Evolutionary conservation across 352 stramenopile species (phyloP).

Genomic region (Pythium phragmiticola): DNA sequence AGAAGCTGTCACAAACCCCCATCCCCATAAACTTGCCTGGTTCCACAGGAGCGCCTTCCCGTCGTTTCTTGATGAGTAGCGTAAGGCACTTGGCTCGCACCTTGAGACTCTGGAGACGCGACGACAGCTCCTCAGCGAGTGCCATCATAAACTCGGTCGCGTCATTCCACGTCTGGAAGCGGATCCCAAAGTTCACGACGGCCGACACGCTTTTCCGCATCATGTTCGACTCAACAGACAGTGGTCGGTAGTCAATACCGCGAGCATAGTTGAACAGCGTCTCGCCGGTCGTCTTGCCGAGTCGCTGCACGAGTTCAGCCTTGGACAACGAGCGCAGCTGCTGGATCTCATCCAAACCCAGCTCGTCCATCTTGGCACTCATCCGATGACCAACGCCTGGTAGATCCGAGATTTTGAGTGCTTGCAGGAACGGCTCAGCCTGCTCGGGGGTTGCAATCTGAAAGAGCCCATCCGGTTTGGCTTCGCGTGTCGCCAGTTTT

Average conservation of each 20-base stretch:
- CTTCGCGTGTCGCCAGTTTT: constrained; percentile 91
- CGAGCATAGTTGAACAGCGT: constrained; percentile 77
- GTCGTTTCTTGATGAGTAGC: constrained; percentile 82
- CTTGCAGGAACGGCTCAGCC: constrained; percentile 63
- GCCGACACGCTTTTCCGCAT: constrained; percentile 89
- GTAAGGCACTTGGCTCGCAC: constrained; percentile 69
- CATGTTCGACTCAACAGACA: constrained; percentile 71
- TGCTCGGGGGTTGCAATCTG: constrained; percentile 43
- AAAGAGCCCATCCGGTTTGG: constrained; percentile 91
- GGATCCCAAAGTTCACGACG: constrained; percentile 92
- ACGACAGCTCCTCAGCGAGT: constrained; percentile 70
- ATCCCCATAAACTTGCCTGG: constrained; percentile 88
- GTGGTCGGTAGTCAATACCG: constrained; percentile 65
- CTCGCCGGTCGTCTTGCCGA: constrained; percentile 70
- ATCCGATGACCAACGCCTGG: constrained; percentile 78
- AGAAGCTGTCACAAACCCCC: constrained; percentile 85
- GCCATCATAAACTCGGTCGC: constrained; percentile 82
- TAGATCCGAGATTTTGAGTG: constrained; percentile 67
- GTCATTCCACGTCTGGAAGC: constrained; percentile 76
- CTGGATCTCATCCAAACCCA: constrained; percentile 57
- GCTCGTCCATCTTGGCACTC: constrained; percentile 61
- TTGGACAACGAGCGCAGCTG: constrained; percentile 62
- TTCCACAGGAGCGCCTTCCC: constrained; percentile 61
- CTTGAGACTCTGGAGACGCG: constrained; percentile 57
- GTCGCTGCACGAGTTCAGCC: constrained; percentile 45